Conservation (phyloP, 768 basidiomycete species). For the Exidia glandulosa region DNA sequence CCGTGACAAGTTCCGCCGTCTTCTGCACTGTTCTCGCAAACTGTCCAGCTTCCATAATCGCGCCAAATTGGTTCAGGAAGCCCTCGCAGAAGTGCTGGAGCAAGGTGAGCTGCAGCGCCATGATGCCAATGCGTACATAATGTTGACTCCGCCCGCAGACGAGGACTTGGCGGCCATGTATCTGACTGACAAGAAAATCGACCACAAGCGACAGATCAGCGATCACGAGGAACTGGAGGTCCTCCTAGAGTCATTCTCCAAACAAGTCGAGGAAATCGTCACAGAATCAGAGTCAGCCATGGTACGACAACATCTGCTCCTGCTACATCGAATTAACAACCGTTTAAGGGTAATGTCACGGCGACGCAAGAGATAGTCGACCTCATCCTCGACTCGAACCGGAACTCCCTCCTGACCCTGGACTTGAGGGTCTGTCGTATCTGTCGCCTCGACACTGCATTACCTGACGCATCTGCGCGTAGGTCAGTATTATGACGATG, state of each 20-base stretch:
- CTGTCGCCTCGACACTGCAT: slow-evolving; percentile 2
- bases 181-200: slow-evolving; percentile 72
- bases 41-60: slow-evolving; percentile 85
- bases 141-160: slow-evolving; percentile 34
- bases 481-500: slow-evolving; percentile 92
- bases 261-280: slow-evolving; percentile 94
- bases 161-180: slow-evolving; percentile 96
- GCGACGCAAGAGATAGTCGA: slow-evolving; percentile 98
- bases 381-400: slow-evolving; percentile 89
- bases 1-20: slow-evolving; percentile 82
- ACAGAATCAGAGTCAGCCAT: slow-evolving; percentile 85
- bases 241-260: slow-evolving; percentile 86
- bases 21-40: slow-evolving; percentile 86
- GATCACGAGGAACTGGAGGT: slow-evolving; percentile 93
- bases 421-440: slow-evolving; percentile 63
- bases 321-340: neutral
- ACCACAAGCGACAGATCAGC: slow-evolving; percentile 42
- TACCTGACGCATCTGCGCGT: neutral
- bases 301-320: slow-evolving; percentile 27
- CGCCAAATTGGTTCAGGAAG: slow-evolving; percentile 81
- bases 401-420: slow-evolving; percentile 82
- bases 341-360: slow-evolving; percentile 71
- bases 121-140: neutral
- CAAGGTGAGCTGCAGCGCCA: slow-evolving; percentile 46
- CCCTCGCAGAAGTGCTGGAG: slow-evolving; percentile 81